A percentile compares a stretch with the other conserved stretches of the same genome.
Conservation (phyloP, 2,329 filamentous ascomycete species). For the Trichoderma koningii region DNA sequence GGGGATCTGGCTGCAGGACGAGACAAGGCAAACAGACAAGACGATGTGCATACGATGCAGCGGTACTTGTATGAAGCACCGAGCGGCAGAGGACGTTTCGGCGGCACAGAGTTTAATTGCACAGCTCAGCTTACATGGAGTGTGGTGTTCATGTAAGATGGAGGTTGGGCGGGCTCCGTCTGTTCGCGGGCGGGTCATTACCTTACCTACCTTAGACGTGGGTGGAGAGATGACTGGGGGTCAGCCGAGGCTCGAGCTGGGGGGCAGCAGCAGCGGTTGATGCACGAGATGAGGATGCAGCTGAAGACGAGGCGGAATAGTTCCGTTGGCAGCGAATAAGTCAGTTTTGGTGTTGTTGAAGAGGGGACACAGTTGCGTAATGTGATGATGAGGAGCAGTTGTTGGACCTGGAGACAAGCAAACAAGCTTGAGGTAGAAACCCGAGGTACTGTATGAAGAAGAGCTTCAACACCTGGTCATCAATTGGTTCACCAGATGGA, state of each 20-base stretch:
- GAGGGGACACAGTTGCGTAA: neutral
- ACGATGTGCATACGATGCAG: neutral
- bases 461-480: no score
- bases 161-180: neutral
- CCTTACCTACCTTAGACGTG: neutral
- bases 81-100: neutral
- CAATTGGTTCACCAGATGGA: no score
- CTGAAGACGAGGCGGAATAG: conserved; percentile 8
- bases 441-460: no score
- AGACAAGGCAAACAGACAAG: neutral
- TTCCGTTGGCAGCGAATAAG: neutral
- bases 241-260: conserved; percentile 18
- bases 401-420: no score
- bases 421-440: no score
- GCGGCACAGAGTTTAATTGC: conserved; percentile 13
- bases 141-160: conserved; percentile 1
- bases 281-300: neutral
- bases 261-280: neutral
- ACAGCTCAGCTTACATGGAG: conserved; percentile 4
- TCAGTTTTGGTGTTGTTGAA: neutral
- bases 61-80: neutral
- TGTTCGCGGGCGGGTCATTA: neutral
- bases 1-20: neutral
- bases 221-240: conserved; percentile 4
- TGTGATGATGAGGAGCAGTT: neutral